These are phyloP conservation scores for Geotrichum phurueaensis DNA, from an alignment of 1,139 yeast species.

Conservation along the genomic window DNA sequence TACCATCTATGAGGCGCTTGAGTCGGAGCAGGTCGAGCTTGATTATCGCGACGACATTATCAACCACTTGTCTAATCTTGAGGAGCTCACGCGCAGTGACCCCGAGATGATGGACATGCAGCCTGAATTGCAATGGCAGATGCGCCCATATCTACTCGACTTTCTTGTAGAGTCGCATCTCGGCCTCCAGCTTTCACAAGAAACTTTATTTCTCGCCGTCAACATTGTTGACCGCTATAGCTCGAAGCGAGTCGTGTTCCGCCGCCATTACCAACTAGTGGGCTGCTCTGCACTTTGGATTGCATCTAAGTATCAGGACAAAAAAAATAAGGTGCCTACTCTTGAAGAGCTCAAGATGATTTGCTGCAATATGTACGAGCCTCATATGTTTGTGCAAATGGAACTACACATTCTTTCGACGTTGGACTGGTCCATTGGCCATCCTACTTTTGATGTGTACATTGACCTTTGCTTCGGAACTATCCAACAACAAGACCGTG, in stretches of 20 bases:
- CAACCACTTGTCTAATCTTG: constrained; percentile 5
- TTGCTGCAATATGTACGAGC: constrained; percentile 83
- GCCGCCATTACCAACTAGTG: constrained; percentile 84
- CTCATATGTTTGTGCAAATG: constrained; percentile 91
- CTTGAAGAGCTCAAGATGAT: constrained; percentile 66
- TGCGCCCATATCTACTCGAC: constrained; percentile 85
- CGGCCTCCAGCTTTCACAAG: constrained; percentile 66
- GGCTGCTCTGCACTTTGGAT: constrained; percentile 94
- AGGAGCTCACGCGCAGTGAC: constrained; percentile 23
- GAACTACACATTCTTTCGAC: constrained; percentile 84
- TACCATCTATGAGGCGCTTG: constrained; percentile 1
- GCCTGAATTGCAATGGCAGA: constrained; percentile 87
- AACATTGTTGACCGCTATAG: constrained; percentile 86
- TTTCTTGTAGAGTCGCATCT: constrained; percentile 77
- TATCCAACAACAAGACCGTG: constrained; percentile 27
- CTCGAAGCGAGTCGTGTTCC: constrained; percentile 84
- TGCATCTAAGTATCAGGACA: constrained; percentile 89
- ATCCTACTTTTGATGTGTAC: constrained; percentile 42
- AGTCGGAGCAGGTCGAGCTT: constrained; percentile 12
- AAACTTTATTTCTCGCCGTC: constrained; percentile 74
- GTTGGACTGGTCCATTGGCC: constrained; percentile 72
- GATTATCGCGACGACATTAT: constrained; percentile 11
- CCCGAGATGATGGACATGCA: constrained; percentile 74
- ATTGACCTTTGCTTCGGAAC: constrained; percentile 31
- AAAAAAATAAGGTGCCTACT: constrained; percentile 77